These are phyloP conservation scores for Xylaria palmicola DNA, from an alignment of 495 filamentous ascomycete species.

Conservation along the genomic window DNA sequence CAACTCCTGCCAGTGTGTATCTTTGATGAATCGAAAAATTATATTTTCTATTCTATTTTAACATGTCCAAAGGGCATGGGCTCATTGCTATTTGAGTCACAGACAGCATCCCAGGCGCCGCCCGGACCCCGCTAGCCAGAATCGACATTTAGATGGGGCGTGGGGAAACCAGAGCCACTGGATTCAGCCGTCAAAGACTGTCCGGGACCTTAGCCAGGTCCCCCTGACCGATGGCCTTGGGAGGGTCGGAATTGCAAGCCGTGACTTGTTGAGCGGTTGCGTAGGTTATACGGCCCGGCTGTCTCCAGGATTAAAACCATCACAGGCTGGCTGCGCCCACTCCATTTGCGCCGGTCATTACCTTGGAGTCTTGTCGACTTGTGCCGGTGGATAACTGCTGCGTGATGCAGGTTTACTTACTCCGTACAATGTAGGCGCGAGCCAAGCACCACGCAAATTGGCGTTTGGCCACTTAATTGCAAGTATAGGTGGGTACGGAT, in stretches of 20 bases:
- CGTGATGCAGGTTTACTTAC: too few relatives aligned
- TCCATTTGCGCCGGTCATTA: background rate
- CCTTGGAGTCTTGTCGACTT: background rate
- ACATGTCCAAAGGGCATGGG: too few relatives aligned
- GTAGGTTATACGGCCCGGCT: conserved; percentile 11
- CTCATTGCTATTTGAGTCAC: too few relatives aligned
- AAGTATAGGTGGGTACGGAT: too few relatives aligned
- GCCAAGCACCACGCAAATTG: too few relatives aligned
- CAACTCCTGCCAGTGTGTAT: too few relatives aligned
- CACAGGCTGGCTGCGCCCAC: background rate
- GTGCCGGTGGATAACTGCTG: too few relatives aligned
- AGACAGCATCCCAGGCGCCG: too few relatives aligned
- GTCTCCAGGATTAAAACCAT: background rate
- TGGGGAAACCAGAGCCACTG: conserved; percentile 2
- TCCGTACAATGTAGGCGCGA: too few relatives aligned
- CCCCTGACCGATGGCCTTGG: background rate
- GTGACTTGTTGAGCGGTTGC: background rate
- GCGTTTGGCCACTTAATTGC: too few relatives aligned
- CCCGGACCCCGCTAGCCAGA: background rate
- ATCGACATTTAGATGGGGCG: background rate
- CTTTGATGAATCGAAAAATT: too few relatives aligned
- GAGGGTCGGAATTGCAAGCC: background rate
- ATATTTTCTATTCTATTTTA: too few relatives aligned
- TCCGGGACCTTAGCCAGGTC: background rate
- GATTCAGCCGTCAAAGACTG: conserved; percentile 4